Conservation (phyloP, 2,329 filamentous ascomycete genomes). For the Pestalotiopsis sp. region DNA sequence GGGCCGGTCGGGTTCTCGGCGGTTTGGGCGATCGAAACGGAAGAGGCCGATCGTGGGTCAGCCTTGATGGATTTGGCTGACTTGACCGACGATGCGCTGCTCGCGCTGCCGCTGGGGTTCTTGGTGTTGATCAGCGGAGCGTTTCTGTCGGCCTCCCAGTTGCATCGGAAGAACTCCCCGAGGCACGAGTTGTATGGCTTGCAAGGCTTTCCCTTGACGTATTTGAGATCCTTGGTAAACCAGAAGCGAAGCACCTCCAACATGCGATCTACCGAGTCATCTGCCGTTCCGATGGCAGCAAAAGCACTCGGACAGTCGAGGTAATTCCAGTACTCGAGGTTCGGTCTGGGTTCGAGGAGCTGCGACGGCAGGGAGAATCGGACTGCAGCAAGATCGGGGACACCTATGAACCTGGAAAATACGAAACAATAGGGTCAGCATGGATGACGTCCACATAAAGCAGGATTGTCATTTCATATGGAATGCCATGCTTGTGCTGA, state of each 20-base stretch:
- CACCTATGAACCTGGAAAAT: conserved; percentile 80
- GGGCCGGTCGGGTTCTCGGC: conserved; percentile 43
- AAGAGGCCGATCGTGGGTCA: conserved; percentile 48
- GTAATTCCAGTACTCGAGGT: conserved; percentile 99
- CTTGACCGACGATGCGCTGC: conserved; percentile 51
- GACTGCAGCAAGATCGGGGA: conserved; percentile 91
- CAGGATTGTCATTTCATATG: background rate
- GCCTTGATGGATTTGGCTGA: conserved; percentile 48
- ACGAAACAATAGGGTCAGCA: background rate
- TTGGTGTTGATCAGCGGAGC: conserved; percentile 65
- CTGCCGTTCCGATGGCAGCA: conserved; percentile 78
- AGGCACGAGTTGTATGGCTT: conserved; percentile 98
- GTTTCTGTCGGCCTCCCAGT: conserved; percentile 89
- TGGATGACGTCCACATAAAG: background rate
- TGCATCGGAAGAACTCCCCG: conserved; percentile 97
- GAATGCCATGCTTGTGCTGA: background rate
- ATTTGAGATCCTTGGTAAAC: conserved; percentile 99
- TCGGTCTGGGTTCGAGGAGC: conserved; percentile 92
- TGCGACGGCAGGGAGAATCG: conserved; percentile 96
- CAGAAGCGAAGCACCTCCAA: conserved; percentile 93
- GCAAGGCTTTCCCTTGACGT: conserved; percentile 96
- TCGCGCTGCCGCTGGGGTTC: conserved; percentile 36
- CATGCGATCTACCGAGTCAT: conserved; percentile 91
- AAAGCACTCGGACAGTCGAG: conserved; percentile 94
- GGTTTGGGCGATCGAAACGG: conserved; percentile 54